These are phyloP conservation scores for Neurospora discreta DNA, from an alignment of 495 filamentous ascomycete species.

Conservation along the genomic window DNA sequence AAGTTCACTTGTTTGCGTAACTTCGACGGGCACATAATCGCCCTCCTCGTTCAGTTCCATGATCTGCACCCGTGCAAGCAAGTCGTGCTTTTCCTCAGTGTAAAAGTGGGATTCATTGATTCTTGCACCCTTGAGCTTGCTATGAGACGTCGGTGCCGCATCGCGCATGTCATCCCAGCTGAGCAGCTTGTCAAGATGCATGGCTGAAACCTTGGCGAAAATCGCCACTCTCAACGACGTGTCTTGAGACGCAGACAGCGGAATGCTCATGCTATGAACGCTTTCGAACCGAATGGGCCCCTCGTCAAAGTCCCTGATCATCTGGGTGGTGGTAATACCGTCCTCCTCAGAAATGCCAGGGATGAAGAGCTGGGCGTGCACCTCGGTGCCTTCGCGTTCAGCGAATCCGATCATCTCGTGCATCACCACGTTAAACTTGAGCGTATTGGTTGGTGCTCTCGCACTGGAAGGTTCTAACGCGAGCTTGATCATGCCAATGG, in stretches of 20 bases:
- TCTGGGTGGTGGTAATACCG: conserved; percentile 86
- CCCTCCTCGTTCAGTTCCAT: conserved; percentile 84
- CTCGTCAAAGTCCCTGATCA: conserved; percentile 92
- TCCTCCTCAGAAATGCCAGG: conserved; percentile 87
- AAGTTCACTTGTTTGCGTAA: conserved; percentile 68
- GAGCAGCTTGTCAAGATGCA: conserved; percentile 94
- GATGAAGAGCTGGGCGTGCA: conserved; percentile 92
- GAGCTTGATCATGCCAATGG: conserved; percentile 78
- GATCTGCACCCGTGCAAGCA: conserved; percentile 78
- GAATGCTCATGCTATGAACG: conserved; percentile 96
- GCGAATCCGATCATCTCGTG: conserved; percentile 93
- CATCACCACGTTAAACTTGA: conserved; percentile 99
- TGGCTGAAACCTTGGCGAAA: conserved; percentile 79
- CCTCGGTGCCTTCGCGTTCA: conserved; percentile 88
- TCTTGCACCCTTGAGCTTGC: conserved; percentile 56
- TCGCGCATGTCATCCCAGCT: conserved; percentile 99
- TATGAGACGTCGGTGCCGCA: conserved; percentile 36
- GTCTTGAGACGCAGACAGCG: conserved; percentile 66
- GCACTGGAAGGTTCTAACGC: conserved; percentile 91
- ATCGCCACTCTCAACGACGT: conserved; percentile 80
- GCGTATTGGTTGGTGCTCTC: conserved; percentile 77
- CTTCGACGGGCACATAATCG: conserved; percentile 85
- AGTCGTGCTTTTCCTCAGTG: conserved; percentile 84
- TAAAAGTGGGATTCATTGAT: conserved; percentile 88
- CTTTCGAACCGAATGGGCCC: conserved; percentile 92